Evolutionary conservation across 2,329 filamentous ascomycete genomes (phyloP).

Genomic region (Rasamsonia emersonii): DNA sequence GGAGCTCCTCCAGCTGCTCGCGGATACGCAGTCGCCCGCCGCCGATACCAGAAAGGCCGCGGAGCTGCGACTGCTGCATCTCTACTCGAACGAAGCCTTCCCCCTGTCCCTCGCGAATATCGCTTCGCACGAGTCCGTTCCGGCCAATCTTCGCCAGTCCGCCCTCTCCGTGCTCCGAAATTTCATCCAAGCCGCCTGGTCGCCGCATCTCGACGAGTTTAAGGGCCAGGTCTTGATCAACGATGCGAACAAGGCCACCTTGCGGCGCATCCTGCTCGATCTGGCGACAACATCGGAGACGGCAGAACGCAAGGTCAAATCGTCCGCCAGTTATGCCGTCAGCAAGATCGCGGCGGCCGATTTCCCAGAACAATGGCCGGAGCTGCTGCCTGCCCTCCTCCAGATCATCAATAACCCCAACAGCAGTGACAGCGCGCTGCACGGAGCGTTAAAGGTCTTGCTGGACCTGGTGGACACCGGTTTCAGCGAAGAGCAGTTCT

Average conservation of each 20-base stretch:
- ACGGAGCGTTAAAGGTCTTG: slow-evolving; percentile 82
- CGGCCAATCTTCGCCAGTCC: slow-evolving; percentile 69
- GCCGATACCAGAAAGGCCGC: slow-evolving; percentile 75
- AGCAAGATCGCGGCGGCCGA: slow-evolving; percentile 91
- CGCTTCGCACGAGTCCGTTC: slow-evolving; percentile 64
- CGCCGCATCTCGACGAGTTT: slow-evolving; percentile 62
- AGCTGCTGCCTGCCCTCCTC: slow-evolving; percentile 71
- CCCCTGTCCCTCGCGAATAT: slow-evolving; percentile 73
- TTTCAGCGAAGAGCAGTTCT: slow-evolving; percentile 91
- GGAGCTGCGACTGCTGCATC: slow-evolving; percentile 69
- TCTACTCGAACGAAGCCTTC: slow-evolving; percentile 61
- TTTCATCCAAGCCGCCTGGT: slow-evolving; percentile 82
- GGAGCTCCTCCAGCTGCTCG: slow-evolving; percentile 78
- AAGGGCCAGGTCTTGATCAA: slow-evolving; percentile 58
- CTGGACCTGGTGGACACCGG: slow-evolving; percentile 87
- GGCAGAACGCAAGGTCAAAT: slow-evolving; percentile 75
- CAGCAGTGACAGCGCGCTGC: slow-evolving; percentile 70
- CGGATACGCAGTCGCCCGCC: slow-evolving; percentile 71
- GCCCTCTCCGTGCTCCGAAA: slow-evolving; percentile 71
- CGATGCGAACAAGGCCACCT: slow-evolving; percentile 62
- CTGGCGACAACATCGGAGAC: slow-evolving; percentile 64
- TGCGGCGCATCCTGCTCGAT: slow-evolving; percentile 67
- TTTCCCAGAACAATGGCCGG: slow-evolving; percentile 93
- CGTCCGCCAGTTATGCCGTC: slow-evolving; percentile 77
- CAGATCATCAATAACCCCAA: slow-evolving; percentile 58